Evolutionary conservation across 2,329 filamentous ascomycete genomes (phyloP), one percentile per base, ranked within the genome.

Genomic region (Pyricularia grisea): DNA sequence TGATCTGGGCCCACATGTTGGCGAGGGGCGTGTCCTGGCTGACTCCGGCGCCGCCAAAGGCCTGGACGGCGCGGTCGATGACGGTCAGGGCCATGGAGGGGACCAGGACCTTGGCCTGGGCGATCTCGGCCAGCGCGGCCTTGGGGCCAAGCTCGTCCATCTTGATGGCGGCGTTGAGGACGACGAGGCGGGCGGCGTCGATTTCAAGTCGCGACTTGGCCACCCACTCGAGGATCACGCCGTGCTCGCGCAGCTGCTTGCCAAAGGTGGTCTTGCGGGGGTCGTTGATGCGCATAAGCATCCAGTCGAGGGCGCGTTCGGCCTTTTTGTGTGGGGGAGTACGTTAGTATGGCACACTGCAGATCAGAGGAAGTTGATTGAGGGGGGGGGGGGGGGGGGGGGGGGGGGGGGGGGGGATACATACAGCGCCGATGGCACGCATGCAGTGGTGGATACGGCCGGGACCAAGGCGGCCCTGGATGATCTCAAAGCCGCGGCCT

Each of bases 381-480:
- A 20, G 17, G 27, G 7, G n/a, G 6, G 17, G 11, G 2, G 2
- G 11, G 3, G n/a, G 30, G 3, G 11, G 2, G 2, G 11, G 3
- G n/a, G 30, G 3, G 17, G 27, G 7, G n/a, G 6, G 17, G 11
- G 2, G 2, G 11, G 3, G n/a, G 30, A 1, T 11, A 81, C 84
- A 78, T 81, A 88, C 88, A 68, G 93, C 91, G 68, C 95, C 95
- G 77, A 99, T 95, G 71, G 89, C 90, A 72, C 95, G 90, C 95
- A 99, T 99, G 70, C 93, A 93, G 82, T 99, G 95, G 82, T 99
- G 95, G 77, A 99, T 98, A 70, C 95, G 92, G 42, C 95, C 95
- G 1, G 95, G 95, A 0, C 95, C 95, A 28, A 99, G 90, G 74
- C 95, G 92, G 70, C 95, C 95, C 79, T 99, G 95, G 77, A 99